phyloP scores from a whole-genome alignment of 768 basidiomycete species.

The Leccinellum albellum region DNA sequence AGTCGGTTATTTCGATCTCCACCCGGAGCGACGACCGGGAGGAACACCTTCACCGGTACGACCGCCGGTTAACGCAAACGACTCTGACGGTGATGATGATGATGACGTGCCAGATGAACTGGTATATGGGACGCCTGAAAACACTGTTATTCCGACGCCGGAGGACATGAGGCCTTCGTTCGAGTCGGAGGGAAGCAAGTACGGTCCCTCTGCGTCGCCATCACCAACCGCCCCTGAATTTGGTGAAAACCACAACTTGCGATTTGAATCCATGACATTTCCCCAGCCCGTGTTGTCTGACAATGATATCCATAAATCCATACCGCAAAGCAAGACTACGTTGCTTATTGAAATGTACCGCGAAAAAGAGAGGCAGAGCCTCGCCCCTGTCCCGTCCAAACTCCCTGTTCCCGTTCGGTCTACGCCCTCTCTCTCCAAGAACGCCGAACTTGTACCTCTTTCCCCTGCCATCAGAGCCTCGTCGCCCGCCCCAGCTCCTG shows the following conservation, averaged over 20 bases:
- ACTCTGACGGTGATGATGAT: constrained; percentile 31
- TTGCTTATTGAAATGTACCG: constrained; percentile 85
- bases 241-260: constrained; percentile 20
- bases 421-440: constrained; percentile 7
- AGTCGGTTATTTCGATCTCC: constrained; percentile 73
- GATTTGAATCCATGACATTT: constrained; percentile 29
- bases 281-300: constrained; percentile 11
- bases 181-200: constrained; percentile 33
- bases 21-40: constrained; percentile 62
- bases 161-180: constrained; percentile 30
- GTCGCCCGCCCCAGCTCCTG: constrained; percentile 15
- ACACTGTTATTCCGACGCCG: constrained; percentile 13
- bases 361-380: constrained; percentile 53
- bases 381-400: constrained; percentile 23
- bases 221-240: constrained; percentile 29
- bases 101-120: constrained; percentile 31
- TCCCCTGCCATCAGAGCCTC: constrained; percentile 2
- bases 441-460: constrained; percentile 4
- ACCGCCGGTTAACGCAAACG: constrained; percentile 27
- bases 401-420: constrained; percentile 32
- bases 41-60: constrained; percentile 18
- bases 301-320: constrained; percentile 14
- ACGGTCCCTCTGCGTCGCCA: constrained; percentile 29
- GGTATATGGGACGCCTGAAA: constrained; percentile 30
- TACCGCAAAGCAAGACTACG: constrained; percentile 59